Base-by-base conservation (phyloP, 139 green algal species). In the Asterochloris erici region DNA sequence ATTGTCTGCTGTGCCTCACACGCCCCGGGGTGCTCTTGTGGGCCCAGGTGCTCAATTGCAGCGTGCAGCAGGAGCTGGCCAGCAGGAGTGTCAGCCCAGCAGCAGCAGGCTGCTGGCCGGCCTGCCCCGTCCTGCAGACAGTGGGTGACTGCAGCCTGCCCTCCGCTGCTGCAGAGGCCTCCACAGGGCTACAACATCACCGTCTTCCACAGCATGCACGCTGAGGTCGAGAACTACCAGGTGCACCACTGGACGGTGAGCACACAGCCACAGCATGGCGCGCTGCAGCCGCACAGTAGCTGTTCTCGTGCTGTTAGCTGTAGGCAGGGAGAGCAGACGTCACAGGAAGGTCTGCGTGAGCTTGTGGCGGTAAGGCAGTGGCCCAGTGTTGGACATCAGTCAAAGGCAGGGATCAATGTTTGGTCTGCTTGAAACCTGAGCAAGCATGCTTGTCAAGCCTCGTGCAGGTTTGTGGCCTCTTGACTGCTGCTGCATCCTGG, bases 121-220 rank as follows among this genome's bases (percentile, higher is more conserved):
- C 38, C 38, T 54, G 38, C 4, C 38, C 2, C 38, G 6, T 54
- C 38, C 38, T 54, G 38, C 38, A 54, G 4, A 54, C 4, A 54
- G 6, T 54, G 38, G 38, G 2, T 54, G 38, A 54, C 4, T 54
- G 38, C 38, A 54, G 2, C 38, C 38, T 54, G 38, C 38, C 38
- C 38, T 54, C 38, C 6, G 38, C 38, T 54, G 38, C 38, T 81
- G 73, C 73, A 96, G 82, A 87, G 93, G 0, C 92, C 93, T 0
- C 19, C 82, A 26, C 85, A 76, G 13, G 92, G 93, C 60, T 97
- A 97, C 84, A 82, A 90, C 73, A 90, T 97, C 77, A 94, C 86
- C 62, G 85, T 91, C n/a, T 91, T 89, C 12, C 93, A 96, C 86
- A 89, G 78, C 14, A 93, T 95, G 81, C 73, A 90, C 73, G 92